A percentile compares a stretch with the other conserved stretches of the same genome.
phyloP scores from a whole-genome alignment of 352 stramenopile genomes.

The Phytophthora boehmeriae region DNA sequence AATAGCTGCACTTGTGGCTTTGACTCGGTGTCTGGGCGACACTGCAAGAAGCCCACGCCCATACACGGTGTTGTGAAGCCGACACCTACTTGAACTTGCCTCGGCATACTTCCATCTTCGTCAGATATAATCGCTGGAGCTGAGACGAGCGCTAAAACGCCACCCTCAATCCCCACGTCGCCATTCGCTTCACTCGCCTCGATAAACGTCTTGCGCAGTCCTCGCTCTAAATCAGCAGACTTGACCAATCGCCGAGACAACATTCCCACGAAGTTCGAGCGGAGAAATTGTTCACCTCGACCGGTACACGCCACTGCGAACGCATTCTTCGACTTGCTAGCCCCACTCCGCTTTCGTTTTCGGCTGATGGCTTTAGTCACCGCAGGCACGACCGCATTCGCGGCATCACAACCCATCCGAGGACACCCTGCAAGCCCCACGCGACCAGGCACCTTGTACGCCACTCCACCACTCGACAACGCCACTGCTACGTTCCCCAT shows the following conservation, averaged over 20 bases:
- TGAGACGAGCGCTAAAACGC: slow-evolving; percentile 45
- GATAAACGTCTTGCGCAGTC: slow-evolving; percentile 41
- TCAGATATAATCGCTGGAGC: not conserved
- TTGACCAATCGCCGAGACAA: slow-evolving; percentile 41
- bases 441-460: slow-evolving; percentile 69
- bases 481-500: slow-evolving; percentile 59
- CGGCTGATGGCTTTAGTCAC: slow-evolving; percentile 1
- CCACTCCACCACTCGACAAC: slow-evolving; percentile 69
- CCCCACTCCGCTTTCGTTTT: slow-evolving; percentile 23
- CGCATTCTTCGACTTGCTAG: slow-evolving; percentile 28
- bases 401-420: slow-evolving; percentile 59
- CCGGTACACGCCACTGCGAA: slow-evolving; percentile 65
- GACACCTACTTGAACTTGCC: slow-evolving; percentile 49
- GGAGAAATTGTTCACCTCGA: slow-evolving; percentile 74
- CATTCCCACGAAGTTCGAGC: slow-evolving; percentile 39
- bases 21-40: slow-evolving; percentile 9
- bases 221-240: slow-evolving; percentile 30
- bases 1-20: slow-evolving; percentile 58
- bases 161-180: slow-evolving; percentile 56
- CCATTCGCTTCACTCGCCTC: slow-evolving; percentile 39
- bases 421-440: slow-evolving; percentile 72
- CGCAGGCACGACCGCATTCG: slow-evolving; percentile 23
- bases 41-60: slow-evolving; percentile 61
- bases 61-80: slow-evolving; percentile 76
- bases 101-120: not conserved